Base-by-base conservation (phyloP, 148 eudicot species). In the Euryodendron excelsum region DNA sequence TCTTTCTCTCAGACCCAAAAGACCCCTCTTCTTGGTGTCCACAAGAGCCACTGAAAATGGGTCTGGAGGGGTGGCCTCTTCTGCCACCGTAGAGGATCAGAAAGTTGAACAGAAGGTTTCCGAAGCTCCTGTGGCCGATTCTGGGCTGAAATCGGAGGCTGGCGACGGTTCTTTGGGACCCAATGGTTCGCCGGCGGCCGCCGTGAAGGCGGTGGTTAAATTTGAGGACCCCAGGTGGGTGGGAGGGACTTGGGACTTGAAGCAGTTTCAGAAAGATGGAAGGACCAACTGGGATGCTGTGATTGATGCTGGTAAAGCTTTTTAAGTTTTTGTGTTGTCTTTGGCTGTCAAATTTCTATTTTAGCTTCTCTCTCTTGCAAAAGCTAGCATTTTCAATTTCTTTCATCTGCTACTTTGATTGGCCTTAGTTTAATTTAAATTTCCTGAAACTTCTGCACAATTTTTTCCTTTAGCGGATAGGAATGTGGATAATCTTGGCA, bases 261-360 rank as follows among this genome's bases (percentile, higher is more conserved):
- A 80, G 69, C 91, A 87, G 87, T 94, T 94, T 81, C 78, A 74
- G 67, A 92, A 84, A 60, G 80, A 83, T 89, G 98, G 98, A 15
- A 67, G 76, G 15, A 80, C 93, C 73, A 80, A 92, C 69, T 94
- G 98, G 98, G 98, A 94, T 87, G 88, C 97, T 82, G 93, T 94
- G 36, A 94, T 94, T 85, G 98, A 94, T 92, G 95, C 97, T 79
- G 98, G 98, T 94, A 9, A 78, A 55, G 73, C 44, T 45, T 79
- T 48, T 55, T 58, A 0, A 36, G 6, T 28, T 20, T 55, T 31
- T 41, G 34, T 36, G 20, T 36, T 21, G 0, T 50, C 2, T 27
- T 11, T 17, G 13, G 37, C 9, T 73, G 27, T 53, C 30, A 31
- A n/a, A 27, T 9, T 62, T 34, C 14, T 21, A 58, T 39, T 27